Conservation (phyloP, 2,329 filamentous ascomycete genomes). For the Colletotrichum sp. region DNA sequence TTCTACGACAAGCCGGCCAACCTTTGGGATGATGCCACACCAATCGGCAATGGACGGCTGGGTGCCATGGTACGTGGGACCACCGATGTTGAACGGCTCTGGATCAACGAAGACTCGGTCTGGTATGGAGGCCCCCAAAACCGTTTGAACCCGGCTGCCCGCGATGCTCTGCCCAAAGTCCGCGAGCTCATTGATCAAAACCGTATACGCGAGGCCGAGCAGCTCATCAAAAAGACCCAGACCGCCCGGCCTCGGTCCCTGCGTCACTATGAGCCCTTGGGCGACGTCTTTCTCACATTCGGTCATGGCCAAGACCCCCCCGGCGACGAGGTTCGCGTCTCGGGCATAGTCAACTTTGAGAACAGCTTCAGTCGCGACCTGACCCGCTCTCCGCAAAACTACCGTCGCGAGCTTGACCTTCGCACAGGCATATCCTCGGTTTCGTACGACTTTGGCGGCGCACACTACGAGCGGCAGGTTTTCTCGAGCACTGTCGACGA, state of each 20-base stretch:
- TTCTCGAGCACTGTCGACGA: neutral
- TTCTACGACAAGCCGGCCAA: neutral
- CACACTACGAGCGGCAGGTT: neutral
- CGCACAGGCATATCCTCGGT: neutral
- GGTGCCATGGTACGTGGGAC: conserved; percentile 41
- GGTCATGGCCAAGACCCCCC: neutral
- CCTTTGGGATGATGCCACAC: conserved; percentile 26
- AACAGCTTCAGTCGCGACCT: neutral
- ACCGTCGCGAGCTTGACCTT: neutral
- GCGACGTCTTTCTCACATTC: neutral
- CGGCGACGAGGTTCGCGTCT: neutral
- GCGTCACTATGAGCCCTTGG: neutral
- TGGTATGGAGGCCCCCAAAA: conserved; percentile 44
- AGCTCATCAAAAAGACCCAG: neutral
- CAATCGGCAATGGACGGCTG: conserved; percentile 48
- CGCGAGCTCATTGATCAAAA: neutral
- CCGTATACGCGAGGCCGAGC: neutral
- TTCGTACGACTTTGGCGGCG: neutral
- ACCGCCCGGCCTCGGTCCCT: neutral
- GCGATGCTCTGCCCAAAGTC: neutral
- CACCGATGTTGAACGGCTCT: conserved; percentile 36
- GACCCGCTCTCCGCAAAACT: neutral
- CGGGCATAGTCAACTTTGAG: neutral
- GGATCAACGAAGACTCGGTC: conserved; percentile 50
- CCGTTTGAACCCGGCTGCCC: conserved; percentile 37